Evolutionary conservation across 495 filamentous ascomycete species (phyloP).

Genomic region (Tuber microsphaerosporum): DNA sequence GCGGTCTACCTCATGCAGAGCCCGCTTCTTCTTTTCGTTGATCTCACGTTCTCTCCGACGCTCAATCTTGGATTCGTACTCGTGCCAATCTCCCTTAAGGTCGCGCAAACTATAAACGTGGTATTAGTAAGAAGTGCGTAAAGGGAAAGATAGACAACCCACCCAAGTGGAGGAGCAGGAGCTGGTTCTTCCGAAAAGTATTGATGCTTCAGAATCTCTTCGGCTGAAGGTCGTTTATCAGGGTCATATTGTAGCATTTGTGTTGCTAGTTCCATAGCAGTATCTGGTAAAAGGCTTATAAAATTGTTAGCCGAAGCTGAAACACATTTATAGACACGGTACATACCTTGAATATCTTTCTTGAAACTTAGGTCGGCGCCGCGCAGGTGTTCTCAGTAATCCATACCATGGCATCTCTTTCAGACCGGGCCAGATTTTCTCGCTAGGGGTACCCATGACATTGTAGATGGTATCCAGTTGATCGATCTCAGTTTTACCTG

Average conservation of each 20-base stretch:
- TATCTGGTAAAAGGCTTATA: constrained; percentile 55
- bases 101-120: constrained; percentile 58
- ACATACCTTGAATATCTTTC: constrained; percentile 64
- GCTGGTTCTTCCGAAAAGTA: constrained; percentile 86
- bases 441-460: constrained; percentile 81
- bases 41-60: constrained; percentile 82
- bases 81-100: constrained; percentile 94
- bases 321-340: not conserved
- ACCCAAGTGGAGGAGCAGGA: constrained; percentile 75
- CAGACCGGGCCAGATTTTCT: constrained; percentile 75
- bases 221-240: constrained; percentile 70
- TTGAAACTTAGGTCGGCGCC: constrained; percentile 69
- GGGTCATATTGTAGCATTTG: constrained; percentile 86
- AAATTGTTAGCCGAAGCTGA: constrained; percentile 7
- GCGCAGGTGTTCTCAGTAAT: constrained; percentile 68
- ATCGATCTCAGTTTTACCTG: constrained; percentile 87
- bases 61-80: constrained; percentile 89
- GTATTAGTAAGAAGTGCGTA: constrained; percentile 37
- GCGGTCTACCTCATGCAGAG: constrained; percentile 51
- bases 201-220: constrained; percentile 76
- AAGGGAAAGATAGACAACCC: constrained; percentile 44
- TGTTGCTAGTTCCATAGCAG: constrained; percentile 72
- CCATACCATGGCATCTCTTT: constrained; percentile 95
- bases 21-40: constrained; percentile 64
- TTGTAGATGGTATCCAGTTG: constrained; percentile 95